phyloP scores from a whole-genome alignment of 305 asterid genomes.

The Nicotiana rustica region DNA sequence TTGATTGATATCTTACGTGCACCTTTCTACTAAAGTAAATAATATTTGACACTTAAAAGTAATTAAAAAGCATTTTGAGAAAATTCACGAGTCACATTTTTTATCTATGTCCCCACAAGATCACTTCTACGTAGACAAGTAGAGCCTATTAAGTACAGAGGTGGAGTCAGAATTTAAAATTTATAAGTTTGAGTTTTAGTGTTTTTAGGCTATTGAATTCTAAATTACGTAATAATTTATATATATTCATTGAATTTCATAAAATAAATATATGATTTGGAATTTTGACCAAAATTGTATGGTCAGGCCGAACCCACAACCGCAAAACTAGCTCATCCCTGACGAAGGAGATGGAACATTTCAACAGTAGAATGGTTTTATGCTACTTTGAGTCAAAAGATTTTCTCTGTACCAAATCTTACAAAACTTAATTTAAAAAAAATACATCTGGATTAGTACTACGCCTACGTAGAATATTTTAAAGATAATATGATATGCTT shows the following conservation, averaged over 20 bases:
- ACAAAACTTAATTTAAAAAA: too few species aligned
- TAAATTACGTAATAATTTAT: too few species aligned
- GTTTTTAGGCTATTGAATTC: too few species aligned
- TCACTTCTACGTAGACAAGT: too few species aligned
- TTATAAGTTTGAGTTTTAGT: too few species aligned
- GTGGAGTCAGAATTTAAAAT: fast-evolving
- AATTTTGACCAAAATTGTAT: too few species aligned
- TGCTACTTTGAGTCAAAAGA: neutral
- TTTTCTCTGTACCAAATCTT: neutral
- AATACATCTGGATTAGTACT: neutral
- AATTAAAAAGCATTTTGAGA: neutral
- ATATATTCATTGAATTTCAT: too few species aligned
- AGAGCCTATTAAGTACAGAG: fast-evolving
- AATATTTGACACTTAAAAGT: neutral
- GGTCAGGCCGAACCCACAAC: too few species aligned
- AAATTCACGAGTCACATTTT: neutral
- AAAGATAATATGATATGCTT: neutral
- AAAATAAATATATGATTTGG: too few species aligned
- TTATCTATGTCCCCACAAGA: too few species aligned
- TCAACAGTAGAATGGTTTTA: neutral
- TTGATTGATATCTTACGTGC: neutral
- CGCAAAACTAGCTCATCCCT: too few species aligned
- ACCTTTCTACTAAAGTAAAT: neutral
- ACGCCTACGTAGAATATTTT: neutral
- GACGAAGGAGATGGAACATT: too few species aligned